Evolutionary conservation across 805 yeast genomes (phyloP), one percentile per base, ranked within the genome.

Genomic region (Suhomyces sp.): DNA sequence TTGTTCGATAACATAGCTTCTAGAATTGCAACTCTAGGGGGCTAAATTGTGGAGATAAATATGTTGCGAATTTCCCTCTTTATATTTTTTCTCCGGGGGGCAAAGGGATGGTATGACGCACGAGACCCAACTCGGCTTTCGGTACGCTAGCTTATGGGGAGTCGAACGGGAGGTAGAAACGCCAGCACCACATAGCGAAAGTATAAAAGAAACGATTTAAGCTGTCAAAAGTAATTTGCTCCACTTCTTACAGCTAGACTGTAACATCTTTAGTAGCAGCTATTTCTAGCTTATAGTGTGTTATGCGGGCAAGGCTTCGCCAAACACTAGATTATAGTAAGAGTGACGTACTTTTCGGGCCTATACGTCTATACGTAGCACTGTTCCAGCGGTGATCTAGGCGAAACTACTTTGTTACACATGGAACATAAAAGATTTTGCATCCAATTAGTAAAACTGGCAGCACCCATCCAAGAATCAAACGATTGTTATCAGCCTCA

Each of bases 1-100:
- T 13, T 20, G 12, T 37, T 35, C 4, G 52, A 44, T 44, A 44
- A 44, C 52, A 49, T 49, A 15, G 15, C 35, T 31, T 31, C 35
- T 39, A 37, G 22, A 6, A 4, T 37, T 19, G 22, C 41, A 37
- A 17, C 19, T 19, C 22, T 37, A 37, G 41, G 41, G 41, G 41
- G 41, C n/a, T 37, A 8, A 22, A 37, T 9, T n/a, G 41, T 37
- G 41, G 20, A 17, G 41, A 37, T 10, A 37, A 37, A 19, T 37
- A 12, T 4, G 22, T 10, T 37, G 41, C 41, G 41, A 22, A 37
- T 19, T 37, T 37, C 10, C 21, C 21, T 17, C 20, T 17, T 37
- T 37, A 37, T 37, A 37, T 37, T 17, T 17, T 37, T 37, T 37
- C 22, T 37, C 9, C 41, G 41, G 41, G n/a, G 41, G 41, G 41